Percentiles rank a stretch among this genome's conserved stretches.
Evolutionary conservation across 495 filamentous ascomycete species (phyloP).

Genomic region (Daldinia concentrica): DNA sequence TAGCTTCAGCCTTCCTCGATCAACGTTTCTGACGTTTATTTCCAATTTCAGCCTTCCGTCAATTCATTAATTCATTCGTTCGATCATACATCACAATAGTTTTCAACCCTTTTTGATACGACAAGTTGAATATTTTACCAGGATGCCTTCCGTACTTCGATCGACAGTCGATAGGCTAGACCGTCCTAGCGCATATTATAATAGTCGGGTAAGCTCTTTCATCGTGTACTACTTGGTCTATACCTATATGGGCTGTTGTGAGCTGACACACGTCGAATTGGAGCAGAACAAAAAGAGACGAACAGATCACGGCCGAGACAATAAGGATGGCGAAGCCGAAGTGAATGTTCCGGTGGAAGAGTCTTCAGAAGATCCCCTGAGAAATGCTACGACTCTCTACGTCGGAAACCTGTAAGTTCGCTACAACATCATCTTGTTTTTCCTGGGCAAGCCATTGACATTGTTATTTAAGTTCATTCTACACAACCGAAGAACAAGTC

Average conservation of each 20-base stretch:
- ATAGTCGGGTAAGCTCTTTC: slow-evolving; percentile 68
- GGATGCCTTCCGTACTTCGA: slow-evolving; percentile 39
- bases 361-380: slow-evolving; percentile 74
- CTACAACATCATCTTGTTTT: background rate
- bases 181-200: slow-evolving; percentile 87
- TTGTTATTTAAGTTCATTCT: slow-evolving; percentile 79
- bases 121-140: background rate
- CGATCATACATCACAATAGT: background rate
- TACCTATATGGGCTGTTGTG: background rate
- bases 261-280: slow-evolving; percentile 29
- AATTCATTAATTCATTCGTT: background rate
- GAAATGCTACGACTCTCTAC: slow-evolving; percentile 92
- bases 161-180: slow-evolving; percentile 88
- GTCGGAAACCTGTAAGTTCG: slow-evolving; percentile 89
- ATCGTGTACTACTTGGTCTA: slow-evolving; percentile 13
- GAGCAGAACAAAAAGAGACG: slow-evolving; percentile 69
- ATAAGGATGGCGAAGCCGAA: slow-evolving; percentile 62
- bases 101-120: background rate
- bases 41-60: slow-evolving; percentile 14
- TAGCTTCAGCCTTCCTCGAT: slow-evolving; percentile 35
- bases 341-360: slow-evolving; percentile 62
- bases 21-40: slow-evolving; percentile 1
- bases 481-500: slow-evolving; percentile 98
- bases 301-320: slow-evolving; percentile 67
- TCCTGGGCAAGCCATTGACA: background rate